phyloP scores from a whole-genome alignment of 2,329 filamentous ascomycete species.

The Trichoderma citrinoviride region DNA sequence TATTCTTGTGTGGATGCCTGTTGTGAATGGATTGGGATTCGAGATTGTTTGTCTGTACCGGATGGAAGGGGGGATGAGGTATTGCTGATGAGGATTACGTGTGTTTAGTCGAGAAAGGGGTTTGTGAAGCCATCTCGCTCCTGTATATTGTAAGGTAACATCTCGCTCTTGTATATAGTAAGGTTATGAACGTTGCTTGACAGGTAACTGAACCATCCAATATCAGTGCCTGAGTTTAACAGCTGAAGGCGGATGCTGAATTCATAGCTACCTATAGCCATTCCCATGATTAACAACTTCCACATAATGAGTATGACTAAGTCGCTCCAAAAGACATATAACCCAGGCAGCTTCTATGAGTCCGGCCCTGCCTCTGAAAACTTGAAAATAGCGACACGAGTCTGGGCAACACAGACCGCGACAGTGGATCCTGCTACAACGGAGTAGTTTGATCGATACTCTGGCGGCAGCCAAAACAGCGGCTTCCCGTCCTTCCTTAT shows the following conservation, averaged over 20 bases:
- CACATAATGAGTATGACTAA: too few species aligned
- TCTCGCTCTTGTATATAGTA: too few species aligned
- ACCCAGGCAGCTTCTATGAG: background rate
- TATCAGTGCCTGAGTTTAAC: too few species aligned
- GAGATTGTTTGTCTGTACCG: too few species aligned
- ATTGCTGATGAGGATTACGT: too few species aligned
- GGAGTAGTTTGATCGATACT: background rate
- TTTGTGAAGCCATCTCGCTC: too few species aligned
- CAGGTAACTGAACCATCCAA: too few species aligned
- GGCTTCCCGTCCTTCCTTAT: slow-evolving; percentile 21
- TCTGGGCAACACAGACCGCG: slow-evolving; percentile 6
- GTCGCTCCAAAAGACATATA: background rate
- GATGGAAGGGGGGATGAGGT: too few species aligned
- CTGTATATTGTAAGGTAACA: too few species aligned
- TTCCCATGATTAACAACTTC: too few species aligned
- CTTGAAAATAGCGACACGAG: slow-evolving; percentile 20
- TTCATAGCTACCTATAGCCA: background rate
- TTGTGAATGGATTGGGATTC: background rate
- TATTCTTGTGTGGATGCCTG: background rate
- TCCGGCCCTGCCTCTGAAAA: slow-evolving; percentile 13
- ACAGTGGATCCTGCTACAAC: slow-evolving; percentile 14
- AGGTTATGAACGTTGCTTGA: too few species aligned
- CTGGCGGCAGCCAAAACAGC: slow-evolving; percentile 24
- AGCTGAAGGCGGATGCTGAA: background rate
- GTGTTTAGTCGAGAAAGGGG: too few species aligned